phyloP scores from a whole-genome alignment of 371 early-diverging fungal species.

The Mucor piriformis region DNA sequence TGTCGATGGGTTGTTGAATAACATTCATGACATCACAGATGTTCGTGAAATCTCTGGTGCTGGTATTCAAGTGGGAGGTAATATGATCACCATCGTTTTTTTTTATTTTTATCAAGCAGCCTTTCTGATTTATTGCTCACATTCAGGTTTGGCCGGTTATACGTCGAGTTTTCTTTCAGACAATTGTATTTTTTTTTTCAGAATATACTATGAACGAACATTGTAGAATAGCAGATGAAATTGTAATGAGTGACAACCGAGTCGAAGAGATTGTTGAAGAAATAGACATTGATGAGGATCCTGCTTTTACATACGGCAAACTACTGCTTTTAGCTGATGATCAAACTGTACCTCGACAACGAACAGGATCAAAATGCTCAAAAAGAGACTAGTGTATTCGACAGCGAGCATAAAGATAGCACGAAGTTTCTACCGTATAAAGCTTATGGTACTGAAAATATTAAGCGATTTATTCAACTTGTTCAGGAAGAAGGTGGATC shows the following conservation, averaged over 20 bases:
- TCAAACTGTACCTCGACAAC: too few species aligned
- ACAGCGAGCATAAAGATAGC: slow-evolving; percentile 15
- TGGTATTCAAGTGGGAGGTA: not conserved
- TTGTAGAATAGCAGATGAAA: slow-evolving; percentile 16
- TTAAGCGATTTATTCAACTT: slow-evolving; percentile 9
- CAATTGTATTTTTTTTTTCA: too few species aligned
- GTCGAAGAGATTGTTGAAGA: slow-evolving; percentile 11
- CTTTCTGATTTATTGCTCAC: too few species aligned
- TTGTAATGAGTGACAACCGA: slow-evolving; percentile 13
- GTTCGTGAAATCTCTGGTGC: not conserved
- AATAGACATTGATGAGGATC: slow-evolving; percentile 18
- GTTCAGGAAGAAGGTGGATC: slow-evolving; percentile 14
- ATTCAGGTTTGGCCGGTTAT: too few species aligned
- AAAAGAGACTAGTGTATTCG: slow-evolving; percentile 12
- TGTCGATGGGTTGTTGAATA: not conserved
- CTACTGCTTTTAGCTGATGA: not conserved
- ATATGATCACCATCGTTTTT: too few species aligned
- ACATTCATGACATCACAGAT: not conserved
- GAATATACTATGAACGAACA: too few species aligned
- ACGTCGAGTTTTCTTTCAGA: slow-evolving; percentile 8
- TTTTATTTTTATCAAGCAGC: too few species aligned
- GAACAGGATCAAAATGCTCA: slow-evolving; percentile 11
- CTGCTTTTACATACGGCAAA: slow-evolving; percentile 17
- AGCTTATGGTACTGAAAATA: slow-evolving; percentile 13
- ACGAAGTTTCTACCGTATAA: slow-evolving; percentile 8